Evolutionary conservation across 331 rosid genomes (phyloP).

Genomic region (Cydonia oblonga): DNA sequence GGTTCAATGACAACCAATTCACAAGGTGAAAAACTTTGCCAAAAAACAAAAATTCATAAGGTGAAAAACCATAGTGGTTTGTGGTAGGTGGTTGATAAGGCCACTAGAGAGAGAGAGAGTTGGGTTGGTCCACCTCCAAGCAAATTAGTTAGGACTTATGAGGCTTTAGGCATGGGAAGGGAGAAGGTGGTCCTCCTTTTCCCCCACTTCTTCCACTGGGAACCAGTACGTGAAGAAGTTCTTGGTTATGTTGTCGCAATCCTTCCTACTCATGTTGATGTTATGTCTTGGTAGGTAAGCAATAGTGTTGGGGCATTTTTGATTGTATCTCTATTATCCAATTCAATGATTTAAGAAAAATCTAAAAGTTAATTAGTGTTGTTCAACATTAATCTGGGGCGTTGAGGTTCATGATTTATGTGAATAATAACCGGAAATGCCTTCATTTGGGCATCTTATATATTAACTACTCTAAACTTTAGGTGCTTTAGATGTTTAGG

Average conservation of each 20-base stretch:
- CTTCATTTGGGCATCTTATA: background rate
- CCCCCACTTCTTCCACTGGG: background rate
- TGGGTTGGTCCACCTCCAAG: slow-evolving; percentile 9
- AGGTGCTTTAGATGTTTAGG: background rate
- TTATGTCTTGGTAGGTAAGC: slow-evolving; percentile 32
- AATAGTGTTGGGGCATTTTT: background rate
- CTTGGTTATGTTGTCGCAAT: background rate
- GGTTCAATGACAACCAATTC: background rate
- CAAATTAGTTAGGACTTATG: background rate
- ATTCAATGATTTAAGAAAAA: no score
- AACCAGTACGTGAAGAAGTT: background rate
- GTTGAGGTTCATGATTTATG: no score
- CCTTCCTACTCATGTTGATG: background rate
- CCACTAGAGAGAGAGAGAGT: slow-evolving; percentile 12
- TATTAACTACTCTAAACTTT: background rate
- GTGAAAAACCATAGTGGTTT: slow-evolving; percentile 17
- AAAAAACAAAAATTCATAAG: no score
- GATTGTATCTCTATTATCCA: no score
- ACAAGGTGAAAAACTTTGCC: background rate
- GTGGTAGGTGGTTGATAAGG: slow-evolving; percentile 51
- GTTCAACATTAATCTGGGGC: no score
- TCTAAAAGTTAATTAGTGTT: no score
- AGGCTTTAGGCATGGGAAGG: slow-evolving; percentile 9
- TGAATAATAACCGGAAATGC: no score
- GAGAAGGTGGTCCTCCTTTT: background rate